Conservation (phyloP, 2,329 filamentous ascomycete genomes). For the Tothia fuscella region DNA sequence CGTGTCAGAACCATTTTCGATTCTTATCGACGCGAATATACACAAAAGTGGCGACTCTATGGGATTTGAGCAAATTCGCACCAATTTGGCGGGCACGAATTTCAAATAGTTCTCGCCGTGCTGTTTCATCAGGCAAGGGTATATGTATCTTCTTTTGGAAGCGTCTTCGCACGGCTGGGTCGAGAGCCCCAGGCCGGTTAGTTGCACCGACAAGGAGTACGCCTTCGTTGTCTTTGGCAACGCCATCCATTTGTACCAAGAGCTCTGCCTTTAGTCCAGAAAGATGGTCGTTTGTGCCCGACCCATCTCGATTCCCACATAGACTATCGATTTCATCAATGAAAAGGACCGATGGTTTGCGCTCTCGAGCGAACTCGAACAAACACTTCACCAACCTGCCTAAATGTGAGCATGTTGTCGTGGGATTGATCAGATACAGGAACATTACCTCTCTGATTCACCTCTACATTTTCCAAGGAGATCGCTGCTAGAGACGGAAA, state of each 20-base stretch:
- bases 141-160: slow-evolving; percentile 7
- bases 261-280: not conserved
- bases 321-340: slow-evolving; percentile 8
- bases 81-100: not conserved
- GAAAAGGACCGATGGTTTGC: slow-evolving; percentile 7
- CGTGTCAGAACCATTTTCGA: too few relatives aligned
- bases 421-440: not conserved
- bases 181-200: slow-evolving; percentile 6
- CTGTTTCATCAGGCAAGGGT: slow-evolving; percentile 3
- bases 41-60: too few relatives aligned
- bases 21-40: too few relatives aligned
- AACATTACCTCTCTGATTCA: slow-evolving; percentile 3
- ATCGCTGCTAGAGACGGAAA: slow-evolving; percentile 3
- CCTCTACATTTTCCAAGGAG: slow-evolving; percentile 2
- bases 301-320: slow-evolving; percentile 1
- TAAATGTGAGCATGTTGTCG: not conserved
- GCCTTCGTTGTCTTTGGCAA: slow-evolving; percentile 4
- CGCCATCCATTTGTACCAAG: slow-evolving; percentile 8
- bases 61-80: not conserved
- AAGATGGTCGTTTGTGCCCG: not conserved
- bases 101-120: not conserved
- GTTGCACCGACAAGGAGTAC: slow-evolving; percentile 5
- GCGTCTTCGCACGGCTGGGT: slow-evolving; percentile 5
- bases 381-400: not conserved
- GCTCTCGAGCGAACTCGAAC: slow-evolving; percentile 4